Evolutionary conservation across 805 yeast genomes (phyloP), one percentile per base, ranked within the genome.

Genomic region (Cyberlindnera meyerae): DNA sequence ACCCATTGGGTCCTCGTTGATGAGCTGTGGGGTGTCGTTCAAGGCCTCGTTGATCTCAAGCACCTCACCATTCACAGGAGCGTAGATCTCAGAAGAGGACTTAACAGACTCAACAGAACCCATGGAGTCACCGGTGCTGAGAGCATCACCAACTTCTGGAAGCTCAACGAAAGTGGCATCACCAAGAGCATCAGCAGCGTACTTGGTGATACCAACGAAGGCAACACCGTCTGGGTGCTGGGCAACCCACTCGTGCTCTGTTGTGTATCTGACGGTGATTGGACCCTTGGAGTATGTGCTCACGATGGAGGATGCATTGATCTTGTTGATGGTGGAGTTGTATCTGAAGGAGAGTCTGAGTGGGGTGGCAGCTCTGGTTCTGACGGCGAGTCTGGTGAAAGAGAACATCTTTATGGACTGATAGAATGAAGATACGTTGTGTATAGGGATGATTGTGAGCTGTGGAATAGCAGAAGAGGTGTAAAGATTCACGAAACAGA

Each of bases 91-190:
- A 47, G 86, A 75, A 18, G 98, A 97, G 31, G 89, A 77, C 66
- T 93, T 93, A 54, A 93, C 98, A 29, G 88, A 76, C 65, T 93
- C 98, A 27, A 93, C 94, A 22, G 95, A 83, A 6, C 97, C 97
- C 57, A 93, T 68, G 11, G 90, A 68, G 45, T 87, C 97, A 34
- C 95, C 94, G 33, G 71, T 70, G 39, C 68, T 78, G 39, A 81
- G 69, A 21, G 56, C 66, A 27, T 70, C 73, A 27, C 80, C 84
- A 27, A 73, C 74, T 49, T 81, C 89, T 31, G 95, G 95, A 50
- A 90, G 71, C 64, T 93, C 98, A 42, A 89, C 82, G 59, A 72
- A 93, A 4, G 97, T 94, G 39, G 95, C 94, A 63, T 93, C 98
- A 30, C 98, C 98, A 43, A 93, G 75, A 7, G 97, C 95, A 55